A percentile compares a stretch with the other conserved stretches of the same genome.
Evolutionary conservation across 306 rosid genomes (phyloP).

Genomic region (Vigna angularis): DNA sequence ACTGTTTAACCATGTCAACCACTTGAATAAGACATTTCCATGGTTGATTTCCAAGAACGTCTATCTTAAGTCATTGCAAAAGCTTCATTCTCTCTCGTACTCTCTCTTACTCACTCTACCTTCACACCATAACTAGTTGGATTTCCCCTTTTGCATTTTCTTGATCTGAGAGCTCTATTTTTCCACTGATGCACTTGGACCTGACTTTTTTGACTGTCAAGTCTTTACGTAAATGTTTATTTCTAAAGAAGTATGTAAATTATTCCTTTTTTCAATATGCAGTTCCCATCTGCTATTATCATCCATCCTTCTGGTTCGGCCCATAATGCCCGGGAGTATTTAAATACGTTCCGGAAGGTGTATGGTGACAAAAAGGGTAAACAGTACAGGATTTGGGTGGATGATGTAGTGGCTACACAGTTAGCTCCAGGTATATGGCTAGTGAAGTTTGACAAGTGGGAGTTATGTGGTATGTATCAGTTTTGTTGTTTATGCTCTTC

Average conservation of each 20-base stretch:
- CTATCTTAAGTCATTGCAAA: neutral
- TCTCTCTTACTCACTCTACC: neutral
- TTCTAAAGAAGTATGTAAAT: conserved; percentile 29
- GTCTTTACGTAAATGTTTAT: conserved; percentile 10
- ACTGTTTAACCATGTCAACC: conserved; percentile 26
- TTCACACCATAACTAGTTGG: conserved; percentile 13
- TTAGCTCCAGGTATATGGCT: conserved; percentile 72
- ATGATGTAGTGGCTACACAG: conserved; percentile 58
- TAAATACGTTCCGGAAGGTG: conserved; percentile 48
- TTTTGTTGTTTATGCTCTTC: conserved; percentile 31
- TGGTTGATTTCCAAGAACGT: neutral
- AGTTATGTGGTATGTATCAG: conserved; percentile 62
- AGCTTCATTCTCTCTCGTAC: neutral
- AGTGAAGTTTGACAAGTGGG: conserved; percentile 80
- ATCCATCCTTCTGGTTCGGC: conserved; percentile 80
- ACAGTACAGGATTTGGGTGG: conserved; percentile 74
- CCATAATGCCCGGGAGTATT: conserved; percentile 45
- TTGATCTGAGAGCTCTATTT: conserved; percentile 10
- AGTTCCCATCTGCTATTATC: conserved; percentile 59
- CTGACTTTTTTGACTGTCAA: conserved; percentile 2
- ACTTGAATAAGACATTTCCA: conserved; percentile 36
- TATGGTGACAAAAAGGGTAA: conserved; percentile 85
- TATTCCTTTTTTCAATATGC: conserved; percentile 40
- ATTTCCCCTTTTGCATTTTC: neutral
- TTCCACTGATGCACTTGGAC: conserved; percentile 1